Evolutionary conservation across 2,329 filamentous ascomycete species (phyloP).

Genomic region (Ophiostoma novo-ulmi): DNA sequence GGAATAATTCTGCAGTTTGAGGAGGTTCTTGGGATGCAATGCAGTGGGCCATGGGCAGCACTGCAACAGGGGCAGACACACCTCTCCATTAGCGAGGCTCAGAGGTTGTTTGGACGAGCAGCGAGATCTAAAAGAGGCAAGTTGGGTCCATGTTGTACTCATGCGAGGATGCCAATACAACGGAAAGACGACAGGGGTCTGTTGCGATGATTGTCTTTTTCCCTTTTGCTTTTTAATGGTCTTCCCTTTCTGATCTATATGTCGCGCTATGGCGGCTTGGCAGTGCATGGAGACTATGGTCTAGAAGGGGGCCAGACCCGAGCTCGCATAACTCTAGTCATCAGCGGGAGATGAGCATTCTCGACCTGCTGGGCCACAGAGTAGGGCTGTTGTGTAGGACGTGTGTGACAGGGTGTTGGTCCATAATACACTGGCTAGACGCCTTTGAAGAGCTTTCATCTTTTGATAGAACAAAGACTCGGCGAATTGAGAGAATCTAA

Average conservation of each 20-base stretch:
- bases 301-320: slow-evolving; percentile 21
- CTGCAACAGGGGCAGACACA: slow-evolving; percentile 2
- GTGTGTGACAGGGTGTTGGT: not conserved
- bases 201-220: not conserved
- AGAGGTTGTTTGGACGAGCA: not conserved
- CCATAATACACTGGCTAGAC: not conserved
- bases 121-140: not conserved
- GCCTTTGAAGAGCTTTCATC: not conserved
- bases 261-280: not conserved
- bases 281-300: slow-evolving; percentile 5
- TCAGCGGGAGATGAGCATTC: slow-evolving; percentile 23
- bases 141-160: not conserved
- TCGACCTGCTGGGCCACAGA: slow-evolving; percentile 3
- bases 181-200: not conserved
- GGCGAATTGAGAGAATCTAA: not conserved
- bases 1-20: not conserved
- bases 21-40: slow-evolving; percentile 16
- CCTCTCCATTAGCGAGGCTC: slow-evolving; percentile 7
- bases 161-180: slow-evolving; percentile 19
- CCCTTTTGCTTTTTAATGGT: not conserved
- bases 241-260: not conserved
- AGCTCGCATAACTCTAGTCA: slow-evolving; percentile 20
- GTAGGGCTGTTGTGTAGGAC: slow-evolving; percentile 16
- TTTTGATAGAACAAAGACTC: not conserved
- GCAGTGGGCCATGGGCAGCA: slow-evolving; percentile 13